phyloP scores from a whole-genome alignment of 352 stramenopile genomes.

The Aphanomyces astaci region DNA sequence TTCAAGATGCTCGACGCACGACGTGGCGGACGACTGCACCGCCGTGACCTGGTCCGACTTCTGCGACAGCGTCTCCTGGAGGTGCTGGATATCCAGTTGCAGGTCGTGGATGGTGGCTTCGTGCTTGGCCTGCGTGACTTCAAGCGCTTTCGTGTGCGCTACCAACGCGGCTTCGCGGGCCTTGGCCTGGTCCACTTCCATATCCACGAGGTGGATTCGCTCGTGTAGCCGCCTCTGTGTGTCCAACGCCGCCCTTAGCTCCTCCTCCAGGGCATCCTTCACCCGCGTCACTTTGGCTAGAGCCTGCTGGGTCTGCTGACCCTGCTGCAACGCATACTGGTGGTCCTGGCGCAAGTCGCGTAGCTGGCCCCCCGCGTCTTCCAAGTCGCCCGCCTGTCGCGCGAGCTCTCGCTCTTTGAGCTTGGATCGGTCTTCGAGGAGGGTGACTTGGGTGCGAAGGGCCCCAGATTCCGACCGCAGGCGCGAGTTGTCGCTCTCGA shows the following conservation, averaged over 20 bases:
- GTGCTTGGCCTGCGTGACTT: slow-evolving; percentile 32
- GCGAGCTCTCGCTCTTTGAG: slow-evolving; percentile 41
- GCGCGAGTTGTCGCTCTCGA: slow-evolving; percentile 66
- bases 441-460: slow-evolving; percentile 39
- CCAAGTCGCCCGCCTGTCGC: slow-evolving; percentile 29
- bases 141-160: slow-evolving; percentile 40
- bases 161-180: slow-evolving; percentile 40
- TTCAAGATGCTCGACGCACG: slow-evolving; percentile 43
- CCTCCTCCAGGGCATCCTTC: slow-evolving; percentile 32
- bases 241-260: slow-evolving; percentile 34
- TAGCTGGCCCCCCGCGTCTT: slow-evolving; percentile 34
- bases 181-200: slow-evolving; percentile 33
- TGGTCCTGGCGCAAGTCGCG: slow-evolving; percentile 35
- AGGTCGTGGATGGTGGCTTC: slow-evolving; percentile 30
- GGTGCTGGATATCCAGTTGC: slow-evolving; percentile 31
- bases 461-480: slow-evolving; percentile 46
- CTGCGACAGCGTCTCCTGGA: slow-evolving; percentile 34
- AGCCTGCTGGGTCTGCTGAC: slow-evolving; percentile 36
- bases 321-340: slow-evolving; percentile 27
- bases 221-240: slow-evolving; percentile 31
- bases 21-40: slow-evolving; percentile 39
- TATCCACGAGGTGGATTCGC: slow-evolving; percentile 25
- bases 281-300: slow-evolving; percentile 31
- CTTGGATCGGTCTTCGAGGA: slow-evolving; percentile 36
- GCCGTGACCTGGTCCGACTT: slow-evolving; percentile 35